Evolutionary conservation across 345 rosid species (phyloP), one percentile per base, ranked within the genome.

Genomic region (Acer campestre): DNA sequence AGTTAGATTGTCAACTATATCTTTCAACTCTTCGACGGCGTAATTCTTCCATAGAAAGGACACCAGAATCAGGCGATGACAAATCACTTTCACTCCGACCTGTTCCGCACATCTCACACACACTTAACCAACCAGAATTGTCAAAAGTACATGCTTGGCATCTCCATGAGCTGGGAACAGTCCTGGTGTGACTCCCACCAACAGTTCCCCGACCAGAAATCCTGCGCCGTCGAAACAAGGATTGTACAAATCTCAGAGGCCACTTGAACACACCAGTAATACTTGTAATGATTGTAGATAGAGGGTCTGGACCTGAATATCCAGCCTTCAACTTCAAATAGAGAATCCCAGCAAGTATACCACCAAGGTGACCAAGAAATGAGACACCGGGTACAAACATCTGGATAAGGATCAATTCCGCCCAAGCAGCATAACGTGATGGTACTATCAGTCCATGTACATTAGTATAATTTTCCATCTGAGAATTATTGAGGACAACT

Each of bases 291-390:
- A 84, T 73, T 61, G 76, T 61, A n/a, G 88, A 78, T 61, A 94
- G 80, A 0, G 94, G 99, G 61, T 87, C 85, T 2, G 89, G 59
- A 23, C 92, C 94, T 10, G 91, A 86, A 82, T 84, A 75, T 11
- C 80, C 74, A 67, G 89, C 79, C 77, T 82, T 94, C 76, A 96
- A 71, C 78, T 86, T 86, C 78, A 96, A 4, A 80, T 94, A 96
- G 3, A 94, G 88, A 84, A 91, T 81, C 66, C 99, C 98, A 4
- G 97, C 97, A 75, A 96, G 94, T 61, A 96, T 91, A 29, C 99
- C 99, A 70, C 98, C 94, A 13, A 96, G 95, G 82, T 96, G 99
- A 35, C 98, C 99, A 8, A 94, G 89, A 84, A 96, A 96, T 0
- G 99, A 96, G 81, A 86, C 95, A 1, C 89, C 90, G 0, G 98